Evolutionary conservation across 352 stramenopile genomes (phyloP).

Genomic region (Blastocystis sp.): DNA sequence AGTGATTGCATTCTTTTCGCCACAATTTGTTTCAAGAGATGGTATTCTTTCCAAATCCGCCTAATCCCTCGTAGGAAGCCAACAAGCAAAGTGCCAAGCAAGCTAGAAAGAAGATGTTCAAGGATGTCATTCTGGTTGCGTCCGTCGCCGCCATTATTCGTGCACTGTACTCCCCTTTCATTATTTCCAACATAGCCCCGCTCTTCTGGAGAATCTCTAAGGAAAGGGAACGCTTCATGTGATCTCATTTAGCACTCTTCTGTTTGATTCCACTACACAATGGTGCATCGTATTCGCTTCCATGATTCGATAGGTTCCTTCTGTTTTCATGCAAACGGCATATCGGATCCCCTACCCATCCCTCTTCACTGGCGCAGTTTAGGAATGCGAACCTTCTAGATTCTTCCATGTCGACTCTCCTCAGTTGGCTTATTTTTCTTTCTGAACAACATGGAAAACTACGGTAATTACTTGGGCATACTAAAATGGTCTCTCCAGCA

Average conservation of each 20-base stretch:
- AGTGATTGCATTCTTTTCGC: background rate
- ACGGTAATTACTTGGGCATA: constrained; percentile 49
- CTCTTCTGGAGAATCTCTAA: constrained; percentile 39
- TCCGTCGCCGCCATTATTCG: constrained; percentile 3
- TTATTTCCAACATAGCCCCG: background rate
- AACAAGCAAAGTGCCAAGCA: background rate
- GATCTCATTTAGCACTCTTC: constrained; percentile 9
- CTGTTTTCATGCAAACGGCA: background rate
- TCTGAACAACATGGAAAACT: constrained; percentile 36
- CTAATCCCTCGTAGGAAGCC: background rate
- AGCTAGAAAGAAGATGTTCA: constrained; percentile 46
- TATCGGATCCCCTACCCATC: background rate
- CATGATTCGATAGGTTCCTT: background rate
- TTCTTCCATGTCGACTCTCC: constrained; percentile 9
- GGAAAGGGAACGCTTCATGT: no score
- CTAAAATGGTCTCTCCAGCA: constrained; percentile 53
- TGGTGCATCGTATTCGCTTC: no score
- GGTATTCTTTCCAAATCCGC: background rate
- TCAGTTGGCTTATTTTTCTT: background rate
- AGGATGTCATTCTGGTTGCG: constrained; percentile 9
- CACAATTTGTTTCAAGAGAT: background rate
- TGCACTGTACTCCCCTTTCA: background rate
- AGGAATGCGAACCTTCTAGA: constrained; percentile 37
- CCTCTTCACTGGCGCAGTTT: background rate
- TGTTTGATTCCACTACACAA: background rate